These are phyloP conservation scores for Saccharomyces hybrid DNA, from an alignment of 1,139 yeast species.

Conservation along the genomic window DNA sequence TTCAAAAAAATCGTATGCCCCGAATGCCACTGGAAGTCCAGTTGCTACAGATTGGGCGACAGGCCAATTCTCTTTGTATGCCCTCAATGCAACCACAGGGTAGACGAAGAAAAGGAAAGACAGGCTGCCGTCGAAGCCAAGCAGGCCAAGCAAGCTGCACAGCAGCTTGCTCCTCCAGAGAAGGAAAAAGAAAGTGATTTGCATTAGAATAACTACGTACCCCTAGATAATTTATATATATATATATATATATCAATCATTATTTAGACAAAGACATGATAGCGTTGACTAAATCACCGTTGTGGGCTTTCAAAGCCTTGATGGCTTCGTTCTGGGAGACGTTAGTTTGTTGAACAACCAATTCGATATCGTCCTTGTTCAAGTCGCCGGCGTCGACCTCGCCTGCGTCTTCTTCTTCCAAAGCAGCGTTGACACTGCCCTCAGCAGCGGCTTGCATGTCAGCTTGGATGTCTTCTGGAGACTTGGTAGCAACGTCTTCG, in stretches of 20 bases:
- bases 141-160: background rate
- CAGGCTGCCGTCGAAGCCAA: background rate
- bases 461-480: constrained; percentile 58
- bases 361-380: constrained; percentile 67
- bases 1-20: constrained; percentile 21
- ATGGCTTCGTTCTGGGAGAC: constrained; percentile 85
- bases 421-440: constrained; percentile 33
- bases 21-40: constrained; percentile 21
- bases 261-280: constrained; percentile 71
- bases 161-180: background rate
- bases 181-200: background rate
- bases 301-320: constrained; percentile 80
- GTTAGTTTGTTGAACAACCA: constrained; percentile 84
- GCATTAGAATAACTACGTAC: constrained; percentile 1
- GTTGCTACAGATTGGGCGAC: constrained; percentile 37
- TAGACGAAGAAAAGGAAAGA: constrained; percentile 5
- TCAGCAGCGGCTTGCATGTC: constrained; percentile 80
- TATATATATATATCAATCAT: constrained; percentile 13
- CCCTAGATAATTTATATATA: constrained; percentile 2
- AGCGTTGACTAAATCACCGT: constrained; percentile 93
- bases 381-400: constrained; percentile 75
- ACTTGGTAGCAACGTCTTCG: constrained; percentile 33
- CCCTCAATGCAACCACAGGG: constrained; percentile 54
- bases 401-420: constrained; percentile 39
- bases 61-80: constrained; percentile 54